phyloP scores from a whole-genome alignment of 805 yeast genomes.

The Blastobotrys muscicola region DNA sequence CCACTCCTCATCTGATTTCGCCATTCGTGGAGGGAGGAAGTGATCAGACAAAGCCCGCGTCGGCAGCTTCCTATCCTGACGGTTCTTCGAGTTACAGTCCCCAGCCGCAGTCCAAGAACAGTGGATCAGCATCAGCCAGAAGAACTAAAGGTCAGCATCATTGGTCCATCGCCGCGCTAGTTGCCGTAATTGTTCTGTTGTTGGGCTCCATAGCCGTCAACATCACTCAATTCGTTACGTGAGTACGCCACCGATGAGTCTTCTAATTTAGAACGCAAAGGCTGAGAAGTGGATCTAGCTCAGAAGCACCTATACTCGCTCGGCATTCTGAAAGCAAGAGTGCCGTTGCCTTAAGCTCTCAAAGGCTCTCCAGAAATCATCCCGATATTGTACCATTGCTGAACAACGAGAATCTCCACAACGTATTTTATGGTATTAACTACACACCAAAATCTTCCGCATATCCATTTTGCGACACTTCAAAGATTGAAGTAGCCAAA shows the following conservation, averaged over 20 bases:
- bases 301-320: background rate
- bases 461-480: constrained; percentile 44
- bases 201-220: constrained; percentile 1
- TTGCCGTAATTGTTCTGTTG: background rate
- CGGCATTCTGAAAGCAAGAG: background rate
- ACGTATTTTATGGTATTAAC: constrained; percentile 46
- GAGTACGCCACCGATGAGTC: background rate
- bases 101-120: no score
- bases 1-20: no score
- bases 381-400: constrained; percentile 31
- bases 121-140: no score
- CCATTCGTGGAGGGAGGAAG: no score
- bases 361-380: constrained; percentile 3
- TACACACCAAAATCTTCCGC: constrained; percentile 48
- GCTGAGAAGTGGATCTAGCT: background rate
- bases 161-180: background rate
- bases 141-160: background rate
- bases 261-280: background rate
- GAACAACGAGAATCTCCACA: constrained; percentile 26
- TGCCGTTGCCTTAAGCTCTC: background rate
- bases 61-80: no score
- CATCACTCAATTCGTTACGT: constrained; percentile 1
- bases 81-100: no score
- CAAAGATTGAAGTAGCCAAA: constrained; percentile 38
- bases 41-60: no score